These are phyloP conservation scores for Pythium brassicae DNA, from an alignment of 352 stramenopile species.

Conservation along the genomic window DNA sequence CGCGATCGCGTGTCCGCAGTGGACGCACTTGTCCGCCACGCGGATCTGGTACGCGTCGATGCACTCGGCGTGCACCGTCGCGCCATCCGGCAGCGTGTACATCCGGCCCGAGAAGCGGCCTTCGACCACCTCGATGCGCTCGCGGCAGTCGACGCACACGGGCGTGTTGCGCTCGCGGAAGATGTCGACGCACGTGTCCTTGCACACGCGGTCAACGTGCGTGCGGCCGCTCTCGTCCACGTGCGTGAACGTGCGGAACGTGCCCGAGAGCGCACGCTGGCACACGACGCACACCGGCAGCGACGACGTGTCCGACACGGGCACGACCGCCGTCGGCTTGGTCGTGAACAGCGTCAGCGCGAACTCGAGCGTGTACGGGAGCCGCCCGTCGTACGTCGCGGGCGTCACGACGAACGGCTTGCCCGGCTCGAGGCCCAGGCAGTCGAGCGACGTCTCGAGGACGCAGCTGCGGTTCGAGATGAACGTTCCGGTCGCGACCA, in stretches of 20 bases:
- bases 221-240: slow-evolving; percentile 31
- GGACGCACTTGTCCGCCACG: slow-evolving; percentile 72
- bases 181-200: slow-evolving; percentile 59
- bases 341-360: slow-evolving; percentile 57
- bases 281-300: slow-evolving; percentile 66
- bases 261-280: slow-evolving; percentile 51
- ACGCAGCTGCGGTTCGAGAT: slow-evolving; percentile 82
- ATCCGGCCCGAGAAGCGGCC: slow-evolving; percentile 74
- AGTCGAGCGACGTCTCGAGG: slow-evolving; percentile 44
- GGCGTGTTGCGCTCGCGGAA: slow-evolving; percentile 77
- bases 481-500: slow-evolving; percentile 78
- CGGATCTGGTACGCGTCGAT: slow-evolving; percentile 85
- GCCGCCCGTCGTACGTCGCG: slow-evolving; percentile 58
- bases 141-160: slow-evolving; percentile 66
- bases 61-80: slow-evolving; percentile 76
- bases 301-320: slow-evolving; percentile 54
- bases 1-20: slow-evolving; percentile 75
- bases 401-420: slow-evolving; percentile 65
- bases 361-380: slow-evolving; percentile 47
- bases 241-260: slow-evolving; percentile 69
- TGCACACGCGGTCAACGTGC: slow-evolving; percentile 74
- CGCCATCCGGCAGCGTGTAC: slow-evolving; percentile 74
- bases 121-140: slow-evolving; percentile 73
- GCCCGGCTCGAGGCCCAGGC: slow-evolving; percentile 19
- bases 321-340: slow-evolving; percentile 53